Base-by-base conservation (phyloP, 1,284 basidiomycete genomes). In the Boletus hoseneyae region DNA sequence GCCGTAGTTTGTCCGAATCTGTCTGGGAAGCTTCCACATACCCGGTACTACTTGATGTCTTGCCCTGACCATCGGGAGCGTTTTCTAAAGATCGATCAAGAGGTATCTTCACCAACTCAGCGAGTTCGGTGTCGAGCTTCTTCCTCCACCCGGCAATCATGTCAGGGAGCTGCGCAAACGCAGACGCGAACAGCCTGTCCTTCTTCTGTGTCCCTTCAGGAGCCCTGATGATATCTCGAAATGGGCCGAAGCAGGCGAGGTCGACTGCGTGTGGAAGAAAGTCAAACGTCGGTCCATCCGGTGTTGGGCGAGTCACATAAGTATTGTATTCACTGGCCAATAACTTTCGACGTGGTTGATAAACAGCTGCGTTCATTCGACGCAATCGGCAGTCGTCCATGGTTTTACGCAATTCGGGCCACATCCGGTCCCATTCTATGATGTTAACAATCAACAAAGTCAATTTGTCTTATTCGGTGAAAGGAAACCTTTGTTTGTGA, bases 261-360 rank as follows among this genome's bases (percentile, higher is more conserved):
- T 62, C 58, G 12, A 19, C 30, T 13, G 48, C 38, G 4, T 60
- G 45, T 18, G 61, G 61, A n/a, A 61, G 40, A 11, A 61, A 38
- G n/a, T 41, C 46, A 3, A 53, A 45, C 2, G 21, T 9, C 30
- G 48, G 43, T 19, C n/a, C 12, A 8, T 42, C 12, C 15, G 4
- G 42, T 23, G 39, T 30, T 30, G 29, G 29, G 10, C 3, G 12
- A 7, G 12, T 16, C 47, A 57, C n/a, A 8, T 48, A 52, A 4
- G 7, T n/a, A 1, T 3, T 3, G 35, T 58, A 58, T 42, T 25
- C 40, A n/a, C 9, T 7, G 9, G 13, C 25, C n/a, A 59, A 37
- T 10, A 35, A 4, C 3, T 1, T n/a, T 39, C 55, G 57, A 9
- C 57, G 59, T 32, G 40, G 9, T 16, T 9, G 21, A 15, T 43